Evolutionary conservation across 1,284 basidiomycete genomes (phyloP), one percentile per base, ranked within the genome.

Genomic region (Fomitopsis pinicola): DNA sequence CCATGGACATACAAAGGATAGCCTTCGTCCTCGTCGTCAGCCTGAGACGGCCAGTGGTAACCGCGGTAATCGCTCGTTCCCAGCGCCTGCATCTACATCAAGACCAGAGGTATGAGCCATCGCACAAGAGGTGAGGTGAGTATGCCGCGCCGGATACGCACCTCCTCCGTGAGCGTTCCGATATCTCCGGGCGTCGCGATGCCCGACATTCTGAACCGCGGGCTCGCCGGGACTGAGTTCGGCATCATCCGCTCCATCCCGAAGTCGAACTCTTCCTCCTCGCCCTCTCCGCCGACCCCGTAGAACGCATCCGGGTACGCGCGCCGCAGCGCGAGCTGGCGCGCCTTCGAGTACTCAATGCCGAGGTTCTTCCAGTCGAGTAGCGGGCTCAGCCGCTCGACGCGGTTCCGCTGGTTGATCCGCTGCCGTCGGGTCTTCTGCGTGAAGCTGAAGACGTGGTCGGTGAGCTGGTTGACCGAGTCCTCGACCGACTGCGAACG

Each of bases 291-390:
- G 33, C 75, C 80, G 2, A 70, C 72, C 40, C 78, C 80, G 64
- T 83, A 86, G 78, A 98, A 99, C 62, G 91, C 88, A 69, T 98
- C 95, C 1, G 97, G 97, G 76, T 99, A 98, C 12, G 97, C 97
- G 55, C 97, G 82, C 65, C 97, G 82, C 59, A 99, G 81, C 30
- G 95, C 95, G 60, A 98, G 81, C 77, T 97, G 95, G 56, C 97
- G 82, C 42, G 94, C 92, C 80, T 98, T 99, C 73, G 91, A 90
- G 76, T 99, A 99, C 76, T 99, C 97, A 66, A 98, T 87, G 5
- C 97, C 97, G 30, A 99, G 80, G 69, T 95, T 94, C 82, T 99
- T 99, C 97, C 97, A 98, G 76, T 99, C 97, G 63, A 99, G 81
- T 60, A 99, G 76, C 50, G 97, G 97, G 55, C 87, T 91, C 5